Evolutionary conservation across 2,329 filamentous ascomycete genomes (phyloP), one percentile per base, ranked within the genome.

Genomic region (Ceratocystis destructans): DNA sequence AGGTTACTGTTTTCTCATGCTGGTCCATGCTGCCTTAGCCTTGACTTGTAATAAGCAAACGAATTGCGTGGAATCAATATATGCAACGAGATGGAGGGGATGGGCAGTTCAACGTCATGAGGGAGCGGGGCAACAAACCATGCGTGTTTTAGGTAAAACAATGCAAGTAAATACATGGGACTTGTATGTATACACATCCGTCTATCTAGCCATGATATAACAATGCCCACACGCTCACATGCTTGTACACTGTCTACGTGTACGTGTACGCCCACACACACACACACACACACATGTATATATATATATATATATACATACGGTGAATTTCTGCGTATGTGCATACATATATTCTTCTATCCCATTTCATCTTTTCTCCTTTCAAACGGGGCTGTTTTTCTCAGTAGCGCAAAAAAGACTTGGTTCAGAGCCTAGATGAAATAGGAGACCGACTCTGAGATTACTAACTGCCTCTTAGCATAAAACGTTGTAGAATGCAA

Each of bases 61-160:
- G n/a, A 53, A 10, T 53, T 53, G 37, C 37, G 37, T 41, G 37
- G 37, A 41, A 41, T 15, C 37, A 53, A 20, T 20, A 22, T 28
- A 15, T 28, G 48, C 48, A 53, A 15, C 48, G 22, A 12, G 8
- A 53, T 37, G 55, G 55, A 59, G 55, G 55, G 31, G 28, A 41
- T 59, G 55, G 55, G 55, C 17, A 17, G 25, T 59, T 59, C 55
- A 59, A 59, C 55, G 55, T 59, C 55, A 59, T 37, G 55, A 37
- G 31, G 17, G 28, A n/a, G 55, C 55, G 55, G 55, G 55, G 55
- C 55, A 59, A 20, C 55, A 37, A 59, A 37, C 25, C 25, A 59
- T 59, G 55, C 55, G 17, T 59, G 55, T 59, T 59, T 59, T 59
- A 59, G 55, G 55, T 59, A 59, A 59, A 59, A 59, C 55, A 48